phyloP scores from a whole-genome alignment of 1,284 basidiomycete species.

The Ustilago bromivora region DNA sequence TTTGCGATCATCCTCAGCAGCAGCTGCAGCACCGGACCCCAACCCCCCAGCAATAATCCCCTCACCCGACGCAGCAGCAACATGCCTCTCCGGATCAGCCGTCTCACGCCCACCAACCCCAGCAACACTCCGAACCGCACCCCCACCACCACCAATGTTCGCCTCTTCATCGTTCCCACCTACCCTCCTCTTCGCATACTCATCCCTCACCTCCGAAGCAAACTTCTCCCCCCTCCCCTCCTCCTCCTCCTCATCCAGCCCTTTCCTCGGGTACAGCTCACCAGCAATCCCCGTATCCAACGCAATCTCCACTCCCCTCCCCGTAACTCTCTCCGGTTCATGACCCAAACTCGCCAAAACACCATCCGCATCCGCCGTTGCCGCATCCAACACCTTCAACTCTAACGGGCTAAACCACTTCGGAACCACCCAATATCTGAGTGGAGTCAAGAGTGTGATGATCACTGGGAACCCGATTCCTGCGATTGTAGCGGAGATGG shows the following conservation, averaged over 20 bases:
- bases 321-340: slow-evolving; percentile 59
- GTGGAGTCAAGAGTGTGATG: slow-evolving; percentile 86
- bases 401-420: slow-evolving; percentile 83
- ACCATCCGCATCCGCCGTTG: slow-evolving; percentile 76
- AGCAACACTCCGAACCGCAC: slow-evolving; percentile 16
- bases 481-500: slow-evolving; percentile 86
- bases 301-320: slow-evolving; percentile 54
- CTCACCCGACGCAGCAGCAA: slow-evolving; percentile 17
- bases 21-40: slow-evolving; percentile 24
- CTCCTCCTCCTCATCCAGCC: slow-evolving; percentile 28
- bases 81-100: slow-evolving; percentile 13
- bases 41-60: slow-evolving; percentile 32
- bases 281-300: slow-evolving; percentile 62
- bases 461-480: slow-evolving; percentile 88
- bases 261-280: slow-evolving; percentile 41
- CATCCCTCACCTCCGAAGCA: slow-evolving; percentile 21
- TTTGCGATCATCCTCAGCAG: slow-evolving; percentile 21
- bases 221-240: slow-evolving; percentile 30
- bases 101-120: slow-evolving; percentile 24
- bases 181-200: slow-evolving; percentile 17
- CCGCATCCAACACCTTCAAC: slow-evolving; percentile 85
- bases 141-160: slow-evolving; percentile 5
- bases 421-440: slow-evolving; percentile 81
- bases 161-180: slow-evolving; percentile 28
- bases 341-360: slow-evolving; percentile 65